Conservation (phyloP, 768 basidiomycete genomes). For the Phylloporus sp. region DNA sequence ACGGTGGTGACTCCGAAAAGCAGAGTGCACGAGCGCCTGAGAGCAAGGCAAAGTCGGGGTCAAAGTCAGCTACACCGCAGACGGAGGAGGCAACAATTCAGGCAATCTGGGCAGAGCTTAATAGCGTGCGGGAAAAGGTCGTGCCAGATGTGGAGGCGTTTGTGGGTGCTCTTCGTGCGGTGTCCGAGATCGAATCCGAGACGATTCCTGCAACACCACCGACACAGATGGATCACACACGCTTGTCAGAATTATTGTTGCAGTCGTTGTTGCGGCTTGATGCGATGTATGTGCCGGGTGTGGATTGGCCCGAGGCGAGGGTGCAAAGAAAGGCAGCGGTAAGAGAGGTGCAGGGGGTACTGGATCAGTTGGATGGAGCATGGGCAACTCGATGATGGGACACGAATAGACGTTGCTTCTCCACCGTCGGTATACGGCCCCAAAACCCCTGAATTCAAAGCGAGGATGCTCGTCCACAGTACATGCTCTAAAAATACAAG, state of each 20-base stretch:
- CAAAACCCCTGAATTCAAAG: too few species aligned
- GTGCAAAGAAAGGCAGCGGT: constrained; percentile 83
- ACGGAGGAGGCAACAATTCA: constrained; percentile 39
- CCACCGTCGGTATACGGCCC: too few species aligned
- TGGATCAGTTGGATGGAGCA: constrained; percentile 74
- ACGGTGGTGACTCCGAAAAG: constrained; percentile 17
- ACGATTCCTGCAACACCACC: too few species aligned
- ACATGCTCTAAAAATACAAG: constrained; percentile 10
- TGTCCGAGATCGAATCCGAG: too few species aligned
- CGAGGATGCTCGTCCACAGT: too few species aligned
- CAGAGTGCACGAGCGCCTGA: constrained; percentile 20
- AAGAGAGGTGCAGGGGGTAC: constrained; percentile 73
- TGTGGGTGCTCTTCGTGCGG: constrained; percentile 31
- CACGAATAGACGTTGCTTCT: too few species aligned
- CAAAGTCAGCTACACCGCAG: too few species aligned
- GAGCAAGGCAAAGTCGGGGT: constrained; percentile 20
- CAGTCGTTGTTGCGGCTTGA: constrained; percentile 88
- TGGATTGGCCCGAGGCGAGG: constrained; percentile 75
- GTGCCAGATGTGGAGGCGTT: constrained; percentile 57
- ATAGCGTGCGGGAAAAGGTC: constrained; percentile 50
- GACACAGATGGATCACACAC: constrained; percentile 39
- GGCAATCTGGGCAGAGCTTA: constrained; percentile 39
- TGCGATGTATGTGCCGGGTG: constrained; percentile 62
- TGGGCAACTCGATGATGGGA: constrained; percentile 55
- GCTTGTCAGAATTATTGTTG: constrained; percentile 78